A percentile compares a stretch with the other conserved stretches of the same genome.
Evolutionary conservation across 495 filamentous ascomycete genomes (phyloP).

Genomic region (Aspergillus cavernicola): DNA sequence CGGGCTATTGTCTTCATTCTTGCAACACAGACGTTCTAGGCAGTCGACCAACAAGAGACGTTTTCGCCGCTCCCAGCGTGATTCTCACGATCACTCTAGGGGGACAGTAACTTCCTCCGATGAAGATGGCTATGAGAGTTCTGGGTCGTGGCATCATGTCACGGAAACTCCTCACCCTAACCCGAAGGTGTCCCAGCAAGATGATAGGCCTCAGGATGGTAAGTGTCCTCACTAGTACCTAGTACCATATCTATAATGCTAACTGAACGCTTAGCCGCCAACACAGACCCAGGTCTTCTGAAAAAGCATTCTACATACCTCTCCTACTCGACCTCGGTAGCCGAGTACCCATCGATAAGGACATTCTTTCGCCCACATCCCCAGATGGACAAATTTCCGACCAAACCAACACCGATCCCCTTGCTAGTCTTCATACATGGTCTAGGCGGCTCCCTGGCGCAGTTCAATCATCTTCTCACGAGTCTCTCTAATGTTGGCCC

Average conservation of each 20-base stretch:
- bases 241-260: not conserved
- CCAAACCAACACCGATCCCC: conserved; percentile 67
- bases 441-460: conserved; percentile 81
- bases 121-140: conserved; percentile 43
- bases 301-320: conserved; percentile 69
- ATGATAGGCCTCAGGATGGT: conserved; percentile 34
- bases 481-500: conserved; percentile 80
- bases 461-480: conserved; percentile 78
- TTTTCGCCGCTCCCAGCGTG: conserved; percentile 21
- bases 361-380: conserved; percentile 81
- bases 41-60: conserved; percentile 16
- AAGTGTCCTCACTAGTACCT: not conserved
- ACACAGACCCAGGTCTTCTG: conserved; percentile 70
- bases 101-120: conserved; percentile 40
- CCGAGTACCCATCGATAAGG: conserved; percentile 72
- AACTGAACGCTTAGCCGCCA: conserved; percentile 25
- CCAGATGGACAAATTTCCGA: conserved; percentile 72
- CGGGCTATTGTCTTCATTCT: conserved; percentile 34
- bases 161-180: conserved; percentile 18
- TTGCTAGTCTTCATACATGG: conserved; percentile 89
- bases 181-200: conserved; percentile 20
- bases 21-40: conserved; percentile 23
- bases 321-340: conserved; percentile 64
- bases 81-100: conserved; percentile 27
- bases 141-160: conserved; percentile 33